Evolutionary conservation across 2,329 filamentous ascomycete genomes (phyloP).

Genomic region (Microsporum audouinii): DNA sequence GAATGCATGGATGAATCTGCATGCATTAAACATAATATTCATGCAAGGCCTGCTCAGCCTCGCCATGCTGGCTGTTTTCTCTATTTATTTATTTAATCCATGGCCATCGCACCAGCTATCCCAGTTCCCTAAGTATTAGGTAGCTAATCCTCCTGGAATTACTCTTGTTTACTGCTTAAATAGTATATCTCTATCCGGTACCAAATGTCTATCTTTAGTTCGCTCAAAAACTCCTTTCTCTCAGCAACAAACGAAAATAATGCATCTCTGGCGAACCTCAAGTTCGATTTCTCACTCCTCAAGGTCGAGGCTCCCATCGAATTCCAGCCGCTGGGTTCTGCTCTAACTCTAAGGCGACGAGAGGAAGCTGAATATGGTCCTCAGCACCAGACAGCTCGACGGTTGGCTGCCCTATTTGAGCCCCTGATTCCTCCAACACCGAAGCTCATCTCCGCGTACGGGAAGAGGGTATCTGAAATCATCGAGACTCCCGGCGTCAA

Average conservation of each 20-base stretch:
- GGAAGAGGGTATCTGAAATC: conserved; percentile 25
- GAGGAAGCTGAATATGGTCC: conserved; percentile 29
- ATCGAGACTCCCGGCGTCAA: not conserved
- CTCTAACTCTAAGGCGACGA: conserved; percentile 22
- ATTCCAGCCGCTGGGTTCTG: conserved; percentile 22
- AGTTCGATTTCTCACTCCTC: conserved; percentile 35
- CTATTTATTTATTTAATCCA: too few relatives aligned
- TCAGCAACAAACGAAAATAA: conserved; percentile 13
- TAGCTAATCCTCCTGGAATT: not conserved
- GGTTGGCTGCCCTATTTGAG: conserved; percentile 32
- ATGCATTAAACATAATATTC: not conserved
- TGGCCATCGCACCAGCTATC: too few relatives aligned
- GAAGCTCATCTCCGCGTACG: conserved; percentile 26
- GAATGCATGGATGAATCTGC: not conserved
- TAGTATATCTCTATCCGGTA: not conserved
- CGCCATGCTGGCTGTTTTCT: too few relatives aligned
- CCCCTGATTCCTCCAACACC: conserved; percentile 23
- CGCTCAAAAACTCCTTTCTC: not conserved
- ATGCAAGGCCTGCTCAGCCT: too few relatives aligned
- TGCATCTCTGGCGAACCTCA: conserved; percentile 21
- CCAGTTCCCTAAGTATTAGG: too few relatives aligned
- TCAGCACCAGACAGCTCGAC: conserved; percentile 28
- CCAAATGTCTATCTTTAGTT: not conserved
- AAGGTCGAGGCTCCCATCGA: conserved; percentile 33
- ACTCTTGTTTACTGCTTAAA: not conserved